These are phyloP conservation scores for Camelina sativa DNA, from an alignment of 345 rosid species.

Conservation along the genomic window DNA sequence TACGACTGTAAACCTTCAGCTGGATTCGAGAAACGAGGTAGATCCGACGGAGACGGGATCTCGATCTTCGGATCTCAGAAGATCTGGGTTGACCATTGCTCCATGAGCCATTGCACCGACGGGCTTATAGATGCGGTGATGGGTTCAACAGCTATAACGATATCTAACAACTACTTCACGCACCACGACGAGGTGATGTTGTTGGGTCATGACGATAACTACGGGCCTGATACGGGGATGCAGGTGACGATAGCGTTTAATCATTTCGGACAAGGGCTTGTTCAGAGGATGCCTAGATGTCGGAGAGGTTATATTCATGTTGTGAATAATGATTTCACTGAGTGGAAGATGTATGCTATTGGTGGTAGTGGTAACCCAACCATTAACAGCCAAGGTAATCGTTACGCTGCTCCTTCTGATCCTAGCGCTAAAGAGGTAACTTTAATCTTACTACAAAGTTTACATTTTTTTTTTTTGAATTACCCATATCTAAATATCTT, in stretches of 20 bases:
- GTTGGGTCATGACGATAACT: conserved; percentile 60
- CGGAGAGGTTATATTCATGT: conserved; percentile 88
- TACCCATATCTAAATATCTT: conserved; percentile 11
- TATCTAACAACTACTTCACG: conserved; percentile 74
- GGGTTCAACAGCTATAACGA: conserved; percentile 84
- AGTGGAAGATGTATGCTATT: conserved; percentile 91
- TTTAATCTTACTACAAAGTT: not conserved
- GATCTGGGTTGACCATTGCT: conserved; percentile 85
- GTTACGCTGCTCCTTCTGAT: conserved; percentile 73
- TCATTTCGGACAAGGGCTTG: conserved; percentile 71
- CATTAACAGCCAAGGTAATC: conserved; percentile 90
- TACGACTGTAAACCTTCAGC: conserved; percentile 81
- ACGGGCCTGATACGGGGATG: conserved; percentile 66
- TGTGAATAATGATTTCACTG: conserved; percentile 76
- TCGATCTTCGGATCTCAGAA: conserved; percentile 69
- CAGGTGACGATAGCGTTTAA: conserved; percentile 89
- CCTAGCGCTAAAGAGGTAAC: conserved; percentile 77
- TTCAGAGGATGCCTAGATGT: conserved; percentile 92
- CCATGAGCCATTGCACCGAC: conserved; percentile 65
- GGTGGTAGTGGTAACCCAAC: conserved; percentile 92
- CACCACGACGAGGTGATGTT: conserved; percentile 85
- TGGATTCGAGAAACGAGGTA: conserved; percentile 58
- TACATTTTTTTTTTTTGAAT: not conserved
- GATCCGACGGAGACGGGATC: conserved; percentile 87
- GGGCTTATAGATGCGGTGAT: conserved; percentile 79